Percentiles rank a stretch among this genome's conserved stretches.
phyloP scores from a whole-genome alignment of 768 basidiomycete genomes.

The Boletus pseudo-olivaceus region DNA sequence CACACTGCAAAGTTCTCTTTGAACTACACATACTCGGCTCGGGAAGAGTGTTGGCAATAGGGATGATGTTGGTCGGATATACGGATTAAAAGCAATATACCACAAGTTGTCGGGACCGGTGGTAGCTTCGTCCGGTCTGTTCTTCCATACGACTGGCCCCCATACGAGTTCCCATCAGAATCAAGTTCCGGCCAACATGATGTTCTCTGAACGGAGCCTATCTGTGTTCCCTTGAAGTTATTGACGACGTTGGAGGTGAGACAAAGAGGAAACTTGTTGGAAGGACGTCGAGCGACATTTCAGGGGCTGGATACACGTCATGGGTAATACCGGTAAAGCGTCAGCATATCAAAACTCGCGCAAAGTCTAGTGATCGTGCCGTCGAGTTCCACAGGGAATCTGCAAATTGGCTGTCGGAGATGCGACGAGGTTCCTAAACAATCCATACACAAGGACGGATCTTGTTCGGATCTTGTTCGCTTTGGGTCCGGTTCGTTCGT shows the following conservation, averaged over 20 bases:
- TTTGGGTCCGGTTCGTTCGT: background rate
- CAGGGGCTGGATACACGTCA: too few species aligned
- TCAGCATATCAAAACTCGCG: background rate
- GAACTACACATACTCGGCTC: too few species aligned
- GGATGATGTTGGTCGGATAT: slow-evolving; percentile 8
- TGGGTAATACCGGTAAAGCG: too few species aligned
- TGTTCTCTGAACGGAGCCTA: background rate
- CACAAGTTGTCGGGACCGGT: slow-evolving; percentile 16
- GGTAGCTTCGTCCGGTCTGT: background rate
- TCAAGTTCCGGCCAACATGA: background rate
- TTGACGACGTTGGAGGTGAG: slow-evolving; percentile 5
- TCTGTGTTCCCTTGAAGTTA: background rate
- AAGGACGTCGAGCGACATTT: slow-evolving; percentile 14
- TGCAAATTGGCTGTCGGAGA: background rate
- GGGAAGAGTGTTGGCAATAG: too few species aligned
- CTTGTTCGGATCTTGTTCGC: background rate
- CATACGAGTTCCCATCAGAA: background rate
- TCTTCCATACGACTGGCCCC: slow-evolving; percentile 17
- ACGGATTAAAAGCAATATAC: slow-evolving; percentile 11
- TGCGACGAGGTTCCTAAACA: background rate
- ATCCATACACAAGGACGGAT: background rate
- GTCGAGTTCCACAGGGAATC: background rate
- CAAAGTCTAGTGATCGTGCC: background rate
- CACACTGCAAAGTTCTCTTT: too few species aligned
- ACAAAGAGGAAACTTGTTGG: slow-evolving; percentile 15